These are phyloP conservation scores for Aspergillus unguis DNA, from an alignment of 2,329 filamentous ascomycete genomes.

Conservation along the genomic window DNA sequence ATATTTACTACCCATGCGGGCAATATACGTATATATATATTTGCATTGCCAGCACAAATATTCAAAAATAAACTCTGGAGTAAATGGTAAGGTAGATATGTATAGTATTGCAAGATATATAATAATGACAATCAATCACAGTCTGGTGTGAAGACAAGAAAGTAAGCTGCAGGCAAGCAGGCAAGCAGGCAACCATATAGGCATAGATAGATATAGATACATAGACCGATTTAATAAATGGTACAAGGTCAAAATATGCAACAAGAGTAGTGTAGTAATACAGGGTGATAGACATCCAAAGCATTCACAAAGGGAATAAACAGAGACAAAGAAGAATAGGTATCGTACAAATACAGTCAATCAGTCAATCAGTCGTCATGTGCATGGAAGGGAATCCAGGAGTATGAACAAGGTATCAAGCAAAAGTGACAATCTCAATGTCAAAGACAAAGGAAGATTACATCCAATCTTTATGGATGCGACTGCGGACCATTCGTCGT, in stretches of 20 bases:
- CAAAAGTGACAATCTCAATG: not conserved
- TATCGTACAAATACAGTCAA: no score
- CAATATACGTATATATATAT: no score
- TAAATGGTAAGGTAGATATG: not conserved
- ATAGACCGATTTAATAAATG: not conserved
- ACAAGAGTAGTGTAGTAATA: not conserved
- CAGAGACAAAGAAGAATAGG: no score
- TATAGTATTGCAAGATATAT: not conserved
- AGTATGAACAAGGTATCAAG: not conserved
- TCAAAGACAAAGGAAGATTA: slow-evolving; percentile 1
- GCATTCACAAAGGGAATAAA: no score
- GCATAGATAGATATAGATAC: not conserved
- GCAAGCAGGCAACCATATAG: no score
- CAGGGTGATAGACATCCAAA: no score
- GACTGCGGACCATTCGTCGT: slow-evolving; percentile 24
- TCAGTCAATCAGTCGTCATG: no score
- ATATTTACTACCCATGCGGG: no score
- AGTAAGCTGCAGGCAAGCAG: not conserved
- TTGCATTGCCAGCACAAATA: no score
- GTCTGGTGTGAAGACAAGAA: not conserved
- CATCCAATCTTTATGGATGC: slow-evolving; percentile 27
- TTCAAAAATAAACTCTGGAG: no score
- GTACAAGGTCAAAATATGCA: not conserved
- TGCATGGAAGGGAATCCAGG: no score
- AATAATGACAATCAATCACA: not conserved